These are phyloP conservation scores for Agaricus sinodeliciosus DNA, from an alignment of 768 basidiomycete genomes.

Conservation along the genomic window DNA sequence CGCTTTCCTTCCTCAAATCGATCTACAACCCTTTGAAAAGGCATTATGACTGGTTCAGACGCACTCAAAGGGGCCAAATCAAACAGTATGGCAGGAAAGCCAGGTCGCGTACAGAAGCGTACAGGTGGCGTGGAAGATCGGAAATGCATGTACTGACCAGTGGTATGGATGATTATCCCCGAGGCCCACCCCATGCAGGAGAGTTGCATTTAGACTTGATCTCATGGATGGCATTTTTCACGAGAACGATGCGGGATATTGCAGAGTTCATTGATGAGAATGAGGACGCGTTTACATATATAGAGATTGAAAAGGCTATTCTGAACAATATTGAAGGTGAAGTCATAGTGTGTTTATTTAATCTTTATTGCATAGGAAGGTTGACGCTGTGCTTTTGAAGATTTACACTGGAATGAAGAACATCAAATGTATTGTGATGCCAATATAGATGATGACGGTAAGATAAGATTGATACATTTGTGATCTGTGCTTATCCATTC, in stretches of 20 bases:
- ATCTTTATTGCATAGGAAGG: neutral
- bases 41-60: constrained; percentile 95
- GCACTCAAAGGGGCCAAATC: constrained; percentile 90
- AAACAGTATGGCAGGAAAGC: constrained; percentile 83
- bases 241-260: constrained; percentile 87
- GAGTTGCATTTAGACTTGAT: constrained; percentile 92
- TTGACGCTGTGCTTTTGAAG: constrained; percentile 28
- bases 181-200: constrained; percentile 82
- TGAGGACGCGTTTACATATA: constrained; percentile 78
- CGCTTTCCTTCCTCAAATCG: constrained; percentile 61
- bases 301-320: constrained; percentile 73
- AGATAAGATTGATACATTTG: constrained; percentile 8
- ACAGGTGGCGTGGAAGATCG: constrained; percentile 91
- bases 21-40: constrained; percentile 82
- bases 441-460: constrained; percentile 79
- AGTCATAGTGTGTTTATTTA: constrained; percentile 7
- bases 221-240: constrained; percentile 96
- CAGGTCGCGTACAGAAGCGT: constrained; percentile 84
- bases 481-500: constrained; percentile 1
- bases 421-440: constrained; percentile 92
- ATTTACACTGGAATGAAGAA: constrained; percentile 90
- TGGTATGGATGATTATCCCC: constrained; percentile 95
- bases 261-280: constrained; percentile 79
- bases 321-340: constrained; percentile 81
- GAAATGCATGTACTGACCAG: constrained; percentile 85